Conservation (phyloP, 23 red algal genomes). For the Gracilaria gracilis region DNA sequence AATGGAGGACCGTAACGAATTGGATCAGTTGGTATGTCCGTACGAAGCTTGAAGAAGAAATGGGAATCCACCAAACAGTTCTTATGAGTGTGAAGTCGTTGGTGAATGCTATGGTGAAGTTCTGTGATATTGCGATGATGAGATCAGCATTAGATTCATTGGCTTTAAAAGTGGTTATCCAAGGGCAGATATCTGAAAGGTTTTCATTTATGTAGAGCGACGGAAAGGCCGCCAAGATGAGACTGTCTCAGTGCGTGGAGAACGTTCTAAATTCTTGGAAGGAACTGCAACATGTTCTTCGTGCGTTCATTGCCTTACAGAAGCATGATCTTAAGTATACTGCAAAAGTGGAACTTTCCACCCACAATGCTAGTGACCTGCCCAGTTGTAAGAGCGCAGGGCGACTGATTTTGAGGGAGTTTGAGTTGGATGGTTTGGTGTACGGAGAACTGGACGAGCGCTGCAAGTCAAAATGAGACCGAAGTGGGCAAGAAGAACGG, state of each 20-base stretch:
- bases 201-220: background rate
- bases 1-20: background rate
- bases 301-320: background rate
- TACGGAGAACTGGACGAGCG: conserved; percentile 16
- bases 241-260: background rate
- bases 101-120: conserved; percentile 4
- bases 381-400: background rate
- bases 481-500: background rate
- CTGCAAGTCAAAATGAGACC: too few species aligned
- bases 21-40: conserved; percentile 13
- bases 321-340: conserved; percentile 6
- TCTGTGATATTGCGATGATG: conserved; percentile 10
- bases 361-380: background rate
- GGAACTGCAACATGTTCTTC: background rate
- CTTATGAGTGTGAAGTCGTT: background rate
- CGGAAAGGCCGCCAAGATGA: background rate
- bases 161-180: conserved; percentile 11
- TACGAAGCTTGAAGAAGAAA: background rate
- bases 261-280: background rate
- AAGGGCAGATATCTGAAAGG: background rate
- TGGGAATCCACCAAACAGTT: background rate
- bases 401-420: background rate
- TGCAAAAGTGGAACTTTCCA: background rate
- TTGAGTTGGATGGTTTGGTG: conserved; percentile 26
- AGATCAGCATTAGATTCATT: background rate